Conservation (phyloP, 768 basidiomycete species). For the Omphalotus guepiniiformis region DNA sequence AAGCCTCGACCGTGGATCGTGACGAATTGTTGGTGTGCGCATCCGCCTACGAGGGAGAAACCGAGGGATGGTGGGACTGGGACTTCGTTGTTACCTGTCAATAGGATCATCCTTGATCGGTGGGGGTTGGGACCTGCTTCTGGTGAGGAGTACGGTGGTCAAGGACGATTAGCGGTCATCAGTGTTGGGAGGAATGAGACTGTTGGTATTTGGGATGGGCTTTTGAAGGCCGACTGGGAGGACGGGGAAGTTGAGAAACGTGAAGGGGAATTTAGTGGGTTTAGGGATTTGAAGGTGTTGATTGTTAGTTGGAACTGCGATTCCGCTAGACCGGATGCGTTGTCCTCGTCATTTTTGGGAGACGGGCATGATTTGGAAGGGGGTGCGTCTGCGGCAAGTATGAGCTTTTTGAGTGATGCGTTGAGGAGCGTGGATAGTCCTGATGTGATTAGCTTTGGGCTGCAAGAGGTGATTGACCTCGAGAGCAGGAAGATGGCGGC, state of each 20-base stretch:
- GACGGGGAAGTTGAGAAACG: slow-evolving; percentile 23
- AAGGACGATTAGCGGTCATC: slow-evolving; percentile 64
- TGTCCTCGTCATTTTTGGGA: too few species aligned
- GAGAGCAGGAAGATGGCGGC: slow-evolving; percentile 90
- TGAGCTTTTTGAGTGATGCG: slow-evolving; percentile 74
- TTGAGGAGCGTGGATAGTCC: slow-evolving; percentile 70
- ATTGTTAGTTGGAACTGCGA: slow-evolving; percentile 93
- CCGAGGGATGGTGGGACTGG: too few species aligned
- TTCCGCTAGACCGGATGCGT: slow-evolving; percentile 74
- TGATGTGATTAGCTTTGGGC: slow-evolving; percentile 90
- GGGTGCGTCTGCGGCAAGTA: too few species aligned
- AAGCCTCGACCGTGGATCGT: slow-evolving; percentile 73
- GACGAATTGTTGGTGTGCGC: slow-evolving; percentile 86
- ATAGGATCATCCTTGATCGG: slow-evolving; percentile 64
- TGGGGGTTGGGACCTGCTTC: too few species aligned
- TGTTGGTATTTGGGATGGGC: slow-evolving; percentile 85
- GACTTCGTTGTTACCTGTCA: slow-evolving; percentile 51
- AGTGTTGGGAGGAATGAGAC: slow-evolving; percentile 74
- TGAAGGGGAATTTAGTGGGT: slow-evolving; percentile 62
- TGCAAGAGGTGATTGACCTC: slow-evolving; percentile 97
- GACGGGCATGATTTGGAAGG: too few species aligned
- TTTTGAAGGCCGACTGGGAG: slow-evolving; percentile 76
- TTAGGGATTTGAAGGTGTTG: slow-evolving; percentile 72
- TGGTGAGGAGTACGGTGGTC: too few species aligned
- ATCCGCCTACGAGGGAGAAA: too few species aligned